Evolutionary conservation across 139 green algal genomes (phyloP).

Genomic region (Penium margaritaceum): DNA sequence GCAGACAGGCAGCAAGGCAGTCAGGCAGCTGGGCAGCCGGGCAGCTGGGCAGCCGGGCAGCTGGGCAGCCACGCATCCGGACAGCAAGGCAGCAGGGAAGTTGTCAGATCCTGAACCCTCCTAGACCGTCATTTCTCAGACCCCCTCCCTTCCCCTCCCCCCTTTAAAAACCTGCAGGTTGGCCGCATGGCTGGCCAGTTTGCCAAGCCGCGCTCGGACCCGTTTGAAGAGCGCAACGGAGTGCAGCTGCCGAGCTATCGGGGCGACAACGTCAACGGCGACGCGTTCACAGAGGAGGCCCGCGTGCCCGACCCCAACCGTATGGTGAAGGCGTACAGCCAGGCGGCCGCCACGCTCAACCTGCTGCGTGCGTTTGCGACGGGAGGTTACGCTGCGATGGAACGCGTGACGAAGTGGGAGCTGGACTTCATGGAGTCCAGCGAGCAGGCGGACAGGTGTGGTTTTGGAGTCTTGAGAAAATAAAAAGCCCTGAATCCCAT

Average conservation of each 20-base stretch:
- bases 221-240: constrained; percentile 66
- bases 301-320: constrained; percentile 78
- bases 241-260: constrained; percentile 78
- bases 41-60: too few relatives aligned
- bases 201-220: constrained; percentile 84
- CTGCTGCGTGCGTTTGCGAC: constrained; percentile 88
- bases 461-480: too few relatives aligned
- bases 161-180: constrained; percentile 53
- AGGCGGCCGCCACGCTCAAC: constrained; percentile 93
- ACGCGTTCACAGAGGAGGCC: constrained; percentile 74
- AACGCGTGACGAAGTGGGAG: constrained; percentile 87
- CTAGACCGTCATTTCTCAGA: too few relatives aligned
- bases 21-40: too few relatives aligned
- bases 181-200: constrained; percentile 97
- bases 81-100: too few relatives aligned
- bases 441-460: constrained; percentile 63
- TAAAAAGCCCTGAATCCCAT: too few relatives aligned
- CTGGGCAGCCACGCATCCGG: too few relatives aligned
- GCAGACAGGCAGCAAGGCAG: too few relatives aligned
- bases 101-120: too few relatives aligned
- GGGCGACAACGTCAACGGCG: constrained; percentile 97
- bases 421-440: constrained; percentile 94
- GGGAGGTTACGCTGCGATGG: constrained; percentile 87
- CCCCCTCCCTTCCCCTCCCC: not conserved
- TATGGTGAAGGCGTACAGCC: constrained; percentile 84